Conservation (phyloP, 352 stramenopile species). For the Globisporangium cystogenes region DNA sequence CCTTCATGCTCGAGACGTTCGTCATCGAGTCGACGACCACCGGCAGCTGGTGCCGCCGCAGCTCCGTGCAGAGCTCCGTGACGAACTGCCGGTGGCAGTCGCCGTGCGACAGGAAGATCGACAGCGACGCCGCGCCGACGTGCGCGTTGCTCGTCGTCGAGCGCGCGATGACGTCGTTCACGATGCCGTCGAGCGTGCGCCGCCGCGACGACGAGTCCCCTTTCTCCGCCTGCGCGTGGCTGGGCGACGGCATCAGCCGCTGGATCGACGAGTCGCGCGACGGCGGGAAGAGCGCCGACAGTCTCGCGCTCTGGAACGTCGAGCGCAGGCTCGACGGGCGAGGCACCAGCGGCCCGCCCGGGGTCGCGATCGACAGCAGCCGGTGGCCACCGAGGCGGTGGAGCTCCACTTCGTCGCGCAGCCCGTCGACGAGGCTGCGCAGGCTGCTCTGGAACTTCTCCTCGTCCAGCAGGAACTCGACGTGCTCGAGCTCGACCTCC, state of each 20-base stretch:
- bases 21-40: conserved; percentile 64
- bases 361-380: conserved; percentile 12
- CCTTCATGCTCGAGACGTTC: conserved; percentile 69
- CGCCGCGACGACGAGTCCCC: conserved; percentile 1
- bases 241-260: conserved; percentile 6
- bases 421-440: conserved; percentile 59
- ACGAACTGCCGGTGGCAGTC: conserved; percentile 74
- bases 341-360: conserved; percentile 12
- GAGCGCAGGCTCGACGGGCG: conserved; percentile 8
- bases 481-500: conserved; percentile 15
- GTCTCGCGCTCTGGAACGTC: conserved; percentile 10
- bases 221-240: neutral
- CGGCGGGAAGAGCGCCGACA: conserved; percentile 11
- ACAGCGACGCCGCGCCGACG: conserved; percentile 19
- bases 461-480: conserved; percentile 56
- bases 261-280: conserved; percentile 6
- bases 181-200: conserved; percentile 45
- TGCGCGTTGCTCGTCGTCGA: conserved; percentile 3
- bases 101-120: conserved; percentile 73
- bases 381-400: conserved; percentile 34
- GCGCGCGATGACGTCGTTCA: conserved; percentile 45
- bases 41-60: conserved; percentile 37
- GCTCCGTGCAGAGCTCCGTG: conserved; percentile 38
- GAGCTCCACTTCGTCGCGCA: conserved; percentile 74
- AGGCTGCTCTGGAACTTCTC: conserved; percentile 61